Percentiles rank a stretch among this genome's conserved stretches.
Conservation (phyloP, 2,329 filamentous ascomycete species). For the Botryotinia convoluta region DNA sequence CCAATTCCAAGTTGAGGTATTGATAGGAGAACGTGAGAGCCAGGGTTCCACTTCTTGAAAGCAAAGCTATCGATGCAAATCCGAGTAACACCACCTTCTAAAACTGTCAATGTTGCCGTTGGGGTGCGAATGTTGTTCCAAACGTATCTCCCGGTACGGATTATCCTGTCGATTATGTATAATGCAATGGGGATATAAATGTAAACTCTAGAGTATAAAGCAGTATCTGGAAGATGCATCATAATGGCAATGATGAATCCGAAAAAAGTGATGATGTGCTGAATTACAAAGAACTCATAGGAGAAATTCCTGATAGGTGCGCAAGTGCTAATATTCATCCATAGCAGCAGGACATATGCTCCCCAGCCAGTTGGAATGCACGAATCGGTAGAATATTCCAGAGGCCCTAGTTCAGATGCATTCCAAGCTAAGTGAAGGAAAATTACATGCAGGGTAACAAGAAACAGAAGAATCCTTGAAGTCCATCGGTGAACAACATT, state of each 20-base stretch:
- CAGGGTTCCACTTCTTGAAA: conserved; percentile 42
- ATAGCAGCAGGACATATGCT: conserved; percentile 63
- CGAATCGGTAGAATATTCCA: conserved; percentile 33
- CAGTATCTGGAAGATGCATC: conserved; percentile 38
- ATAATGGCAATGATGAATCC: conserved; percentile 40
- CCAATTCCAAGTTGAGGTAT: conserved; percentile 52
- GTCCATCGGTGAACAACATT: conserved; percentile 75
- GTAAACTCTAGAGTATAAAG: conserved; percentile 35
- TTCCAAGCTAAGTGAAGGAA: conserved; percentile 33
- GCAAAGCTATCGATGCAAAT: conserved; percentile 38
- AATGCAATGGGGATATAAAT: conserved; percentile 34
- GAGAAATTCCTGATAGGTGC: conserved; percentile 61
- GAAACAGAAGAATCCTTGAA: conserved; percentile 64
- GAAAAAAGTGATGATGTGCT: conserved; percentile 58
- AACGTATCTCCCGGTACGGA: conserved; percentile 34
- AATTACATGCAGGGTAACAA: conserved; percentile 45
- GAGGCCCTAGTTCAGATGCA: conserved; percentile 27
- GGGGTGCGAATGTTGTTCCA: conserved; percentile 38
- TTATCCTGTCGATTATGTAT: conserved; percentile 30
- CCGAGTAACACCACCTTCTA: conserved; percentile 41
- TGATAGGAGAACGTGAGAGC: conserved; percentile 61
- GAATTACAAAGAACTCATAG: conserved; percentile 68
- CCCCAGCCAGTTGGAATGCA: conserved; percentile 52
- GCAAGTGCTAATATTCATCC: conserved; percentile 62
- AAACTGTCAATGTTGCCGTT: conserved; percentile 32